Percentiles rank a stretch among this genome's conserved stretches.
Conservation (phyloP, 768 basidiomycete genomes). For the Kwoniella sp. region DNA sequence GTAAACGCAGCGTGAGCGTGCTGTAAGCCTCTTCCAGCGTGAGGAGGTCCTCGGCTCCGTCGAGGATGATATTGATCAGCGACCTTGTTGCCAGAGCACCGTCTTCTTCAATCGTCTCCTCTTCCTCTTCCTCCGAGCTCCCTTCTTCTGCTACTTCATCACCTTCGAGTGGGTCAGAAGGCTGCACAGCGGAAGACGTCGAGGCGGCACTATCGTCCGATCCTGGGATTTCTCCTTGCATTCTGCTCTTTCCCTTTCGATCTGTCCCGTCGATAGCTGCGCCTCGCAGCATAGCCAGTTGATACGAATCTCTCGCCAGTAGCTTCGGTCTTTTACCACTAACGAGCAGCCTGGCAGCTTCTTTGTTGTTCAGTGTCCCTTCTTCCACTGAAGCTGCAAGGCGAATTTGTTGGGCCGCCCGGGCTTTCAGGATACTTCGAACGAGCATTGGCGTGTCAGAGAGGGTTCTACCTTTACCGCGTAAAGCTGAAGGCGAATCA, state of each 20-base stretch:
- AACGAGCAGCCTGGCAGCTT: slow-evolving; percentile 43
- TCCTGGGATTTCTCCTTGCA: slow-evolving; percentile 31
- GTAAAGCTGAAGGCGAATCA: slow-evolving; percentile 20
- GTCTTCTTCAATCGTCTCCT: slow-evolving; percentile 35
- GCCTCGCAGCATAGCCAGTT: slow-evolving; percentile 35
- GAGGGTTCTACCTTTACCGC: slow-evolving; percentile 17
- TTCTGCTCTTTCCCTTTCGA: slow-evolving; percentile 16
- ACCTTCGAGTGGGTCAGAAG: slow-evolving; percentile 2
- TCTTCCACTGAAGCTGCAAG: slow-evolving; percentile 48
- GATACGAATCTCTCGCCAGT: slow-evolving; percentile 44
- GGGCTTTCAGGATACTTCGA: slow-evolving; percentile 38
- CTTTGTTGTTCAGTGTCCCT: slow-evolving; percentile 52
- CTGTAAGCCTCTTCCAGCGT: slow-evolving; percentile 54
- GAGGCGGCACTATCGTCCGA: slow-evolving; percentile 38
- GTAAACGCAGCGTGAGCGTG: slow-evolving; percentile 37
- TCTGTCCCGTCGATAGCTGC: slow-evolving; percentile 23
- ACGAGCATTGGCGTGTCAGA: slow-evolving; percentile 21
- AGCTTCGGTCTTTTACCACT: slow-evolving; percentile 43
- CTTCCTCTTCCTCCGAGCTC: slow-evolving; percentile 31
- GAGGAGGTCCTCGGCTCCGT: slow-evolving; percentile 51
- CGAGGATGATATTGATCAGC: slow-evolving; percentile 49
- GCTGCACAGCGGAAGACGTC: slow-evolving; percentile 11
- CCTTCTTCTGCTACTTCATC: slow-evolving; percentile 17
- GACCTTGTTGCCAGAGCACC: slow-evolving; percentile 38
- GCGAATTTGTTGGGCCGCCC: slow-evolving; percentile 34